A percentile compares a stretch with the other conserved stretches of the same genome.
These are phyloP conservation scores for Clausena lansium DNA, from an alignment of 345 rosid genomes.

Conservation along the genomic window DNA sequence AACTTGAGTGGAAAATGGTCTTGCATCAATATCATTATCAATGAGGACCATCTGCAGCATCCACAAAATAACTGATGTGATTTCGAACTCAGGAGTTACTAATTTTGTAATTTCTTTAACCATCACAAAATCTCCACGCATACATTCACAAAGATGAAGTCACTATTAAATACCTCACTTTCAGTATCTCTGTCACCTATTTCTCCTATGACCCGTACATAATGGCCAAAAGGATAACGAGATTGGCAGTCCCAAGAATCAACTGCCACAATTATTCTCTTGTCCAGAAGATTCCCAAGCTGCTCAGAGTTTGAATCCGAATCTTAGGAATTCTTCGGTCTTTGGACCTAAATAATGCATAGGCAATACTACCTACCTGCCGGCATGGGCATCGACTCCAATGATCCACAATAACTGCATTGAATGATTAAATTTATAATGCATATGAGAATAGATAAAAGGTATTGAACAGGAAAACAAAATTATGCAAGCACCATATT, in stretches of 20 bases:
- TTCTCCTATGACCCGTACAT: constrained; percentile 84
- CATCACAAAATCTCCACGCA: constrained; percentile 5
- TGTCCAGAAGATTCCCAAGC: constrained; percentile 82
- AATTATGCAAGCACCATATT: neutral
- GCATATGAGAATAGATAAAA: neutral
- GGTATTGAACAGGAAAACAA: neutral
- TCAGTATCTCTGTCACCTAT: constrained; percentile 98
- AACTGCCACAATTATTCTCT: constrained; percentile 90
- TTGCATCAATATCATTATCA: constrained; percentile 91
- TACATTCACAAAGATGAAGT: neutral
- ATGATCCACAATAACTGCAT: constrained; percentile 93
- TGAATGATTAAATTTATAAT: constrained; percentile 15
- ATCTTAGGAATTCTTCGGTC: constrained; percentile 91
- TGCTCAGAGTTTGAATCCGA: constrained; percentile 92
- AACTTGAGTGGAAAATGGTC: constrained; percentile 95
- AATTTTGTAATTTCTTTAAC: neutral
- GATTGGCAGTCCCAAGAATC: constrained; percentile 98
- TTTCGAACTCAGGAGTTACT: constrained; percentile 8
- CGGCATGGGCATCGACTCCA: constrained; percentile 95
- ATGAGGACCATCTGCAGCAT: constrained; percentile 82
- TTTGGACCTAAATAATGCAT: constrained; percentile 84
- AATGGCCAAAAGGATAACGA: constrained; percentile 97
- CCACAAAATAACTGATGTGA: constrained; percentile 16
- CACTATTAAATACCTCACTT: constrained; percentile 66
- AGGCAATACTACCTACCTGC: constrained; percentile 81